Percentiles rank a stretch among this genome's conserved stretches.
Evolutionary conservation across 2,329 filamentous ascomycete genomes (phyloP).

Genomic region (Fusarium chaquense): DNA sequence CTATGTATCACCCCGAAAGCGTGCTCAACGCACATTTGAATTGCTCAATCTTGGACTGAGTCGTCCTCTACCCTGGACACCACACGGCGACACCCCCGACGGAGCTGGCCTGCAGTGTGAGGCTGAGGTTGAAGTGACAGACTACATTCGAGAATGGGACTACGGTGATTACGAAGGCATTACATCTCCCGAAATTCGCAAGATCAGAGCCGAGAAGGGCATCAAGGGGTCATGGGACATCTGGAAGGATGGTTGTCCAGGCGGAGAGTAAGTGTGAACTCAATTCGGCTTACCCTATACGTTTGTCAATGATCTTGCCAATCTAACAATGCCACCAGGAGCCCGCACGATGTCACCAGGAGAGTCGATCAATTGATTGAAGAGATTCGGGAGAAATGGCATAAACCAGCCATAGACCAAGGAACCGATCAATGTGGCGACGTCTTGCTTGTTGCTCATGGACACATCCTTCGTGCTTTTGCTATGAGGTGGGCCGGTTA

Average conservation of each 20-base stretch:
- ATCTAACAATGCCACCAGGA: slow-evolving; percentile 58
- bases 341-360: slow-evolving; percentile 76
- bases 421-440: slow-evolving; percentile 54
- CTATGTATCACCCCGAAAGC: slow-evolving; percentile 87
- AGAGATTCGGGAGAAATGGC: slow-evolving; percentile 77
- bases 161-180: slow-evolving; percentile 90
- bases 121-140: slow-evolving; percentile 74
- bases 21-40: slow-evolving; percentile 91
- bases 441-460: slow-evolving; percentile 81
- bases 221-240: slow-evolving; percentile 78
- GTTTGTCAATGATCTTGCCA: background rate
- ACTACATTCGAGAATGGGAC: slow-evolving; percentile 86
- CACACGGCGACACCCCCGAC: slow-evolving; percentile 58
- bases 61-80: slow-evolving; percentile 77
- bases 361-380: slow-evolving; percentile 81
- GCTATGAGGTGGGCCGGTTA: slow-evolving; percentile 87
- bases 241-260: slow-evolving; percentile 88
- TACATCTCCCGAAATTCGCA: slow-evolving; percentile 76
- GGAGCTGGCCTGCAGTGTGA: slow-evolving; percentile 61
- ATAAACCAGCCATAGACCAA: slow-evolving; percentile 71
- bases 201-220: slow-evolving; percentile 67
- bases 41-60: slow-evolving; percentile 80
- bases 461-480: slow-evolving; percentile 88
- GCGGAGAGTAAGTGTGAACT: slow-evolving; percentile 76
- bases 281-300: slow-evolving; percentile 12